These are phyloP conservation scores for Isatis lusitanica DNA, from an alignment of 441 rosid species.

Conservation along the genomic window DNA sequence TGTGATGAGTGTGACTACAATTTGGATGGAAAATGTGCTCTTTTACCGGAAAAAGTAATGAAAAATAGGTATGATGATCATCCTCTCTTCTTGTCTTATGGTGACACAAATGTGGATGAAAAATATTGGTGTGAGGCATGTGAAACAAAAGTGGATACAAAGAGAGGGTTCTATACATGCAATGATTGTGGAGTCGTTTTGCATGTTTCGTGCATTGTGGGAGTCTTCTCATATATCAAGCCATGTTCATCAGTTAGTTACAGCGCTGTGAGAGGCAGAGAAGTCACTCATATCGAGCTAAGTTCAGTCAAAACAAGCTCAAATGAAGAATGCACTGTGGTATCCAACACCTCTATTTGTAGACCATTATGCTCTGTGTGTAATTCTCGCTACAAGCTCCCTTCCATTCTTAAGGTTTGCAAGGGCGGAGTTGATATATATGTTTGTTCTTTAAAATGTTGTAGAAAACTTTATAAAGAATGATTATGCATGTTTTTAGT, in stretches of 20 bases:
- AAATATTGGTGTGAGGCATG: conserved; percentile 19
- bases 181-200: neutral
- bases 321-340: neutral
- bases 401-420: no score
- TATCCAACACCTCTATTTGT: neutral
- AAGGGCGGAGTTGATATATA: no score
- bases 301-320: no score
- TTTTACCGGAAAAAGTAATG: neutral
- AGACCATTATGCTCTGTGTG: neutral
- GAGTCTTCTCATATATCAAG: neutral
- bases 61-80: no score
- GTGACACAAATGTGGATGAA: neutral
- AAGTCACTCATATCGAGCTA: no score
- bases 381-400: neutral
- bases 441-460: no score
- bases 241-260: neutral
- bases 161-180: conserved; percentile 4
- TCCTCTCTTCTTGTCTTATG: no score
- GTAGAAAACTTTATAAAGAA: no score
- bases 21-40: neutral
- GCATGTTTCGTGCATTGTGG: conserved; percentile 4
- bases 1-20: neutral
- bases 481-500: no score
- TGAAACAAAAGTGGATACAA: neutral
- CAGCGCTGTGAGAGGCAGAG: no score